phyloP scores from a whole-genome alignment of 1,284 basidiomycete genomes.

The Moniliella sp. region DNA sequence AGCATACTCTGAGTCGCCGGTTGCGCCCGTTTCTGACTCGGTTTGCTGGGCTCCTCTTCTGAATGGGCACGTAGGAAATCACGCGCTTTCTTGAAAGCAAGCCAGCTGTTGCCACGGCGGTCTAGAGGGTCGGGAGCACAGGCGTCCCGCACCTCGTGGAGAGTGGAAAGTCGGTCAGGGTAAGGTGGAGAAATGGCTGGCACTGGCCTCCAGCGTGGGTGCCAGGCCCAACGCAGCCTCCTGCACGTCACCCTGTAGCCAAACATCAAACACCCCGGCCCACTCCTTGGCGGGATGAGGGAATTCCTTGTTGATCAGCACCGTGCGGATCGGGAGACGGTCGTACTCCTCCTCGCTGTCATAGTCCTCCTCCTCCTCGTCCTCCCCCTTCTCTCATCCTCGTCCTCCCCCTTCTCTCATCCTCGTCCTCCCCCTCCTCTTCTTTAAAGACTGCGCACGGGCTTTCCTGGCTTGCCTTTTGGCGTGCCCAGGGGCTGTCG shows the following conservation, averaged over 20 bases:
- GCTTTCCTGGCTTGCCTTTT: not conserved
- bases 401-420: not conserved
- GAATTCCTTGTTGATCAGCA: constrained; percentile 74
- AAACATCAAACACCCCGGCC: constrained; percentile 74
- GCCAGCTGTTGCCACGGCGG: no score
- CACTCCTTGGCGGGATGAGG: constrained; percentile 64
- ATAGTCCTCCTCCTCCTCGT: constrained; percentile 5
- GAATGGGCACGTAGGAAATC: no score
- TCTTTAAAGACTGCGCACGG: constrained; percentile 7
- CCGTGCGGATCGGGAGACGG: constrained; percentile 42
- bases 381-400: not conserved
- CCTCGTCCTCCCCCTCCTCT: constrained; percentile 7
- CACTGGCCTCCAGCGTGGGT: constrained; percentile 1
- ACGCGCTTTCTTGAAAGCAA: no score
- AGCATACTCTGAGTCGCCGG: no score
- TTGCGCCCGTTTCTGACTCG: no score
- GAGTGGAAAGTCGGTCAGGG: no score
- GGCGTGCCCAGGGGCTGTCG: constrained; percentile 1
- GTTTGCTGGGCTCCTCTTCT: no score
- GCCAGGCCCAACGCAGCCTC: constrained; percentile 17
- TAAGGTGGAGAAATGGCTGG: no score
- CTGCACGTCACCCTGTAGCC: constrained; percentile 74
- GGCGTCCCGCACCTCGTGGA: no score
- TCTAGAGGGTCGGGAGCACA: no score
- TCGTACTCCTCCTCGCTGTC: constrained; percentile 11